Conservation (phyloP, 352 stramenopile genomes). For the Phytophthora sojae region DNA sequence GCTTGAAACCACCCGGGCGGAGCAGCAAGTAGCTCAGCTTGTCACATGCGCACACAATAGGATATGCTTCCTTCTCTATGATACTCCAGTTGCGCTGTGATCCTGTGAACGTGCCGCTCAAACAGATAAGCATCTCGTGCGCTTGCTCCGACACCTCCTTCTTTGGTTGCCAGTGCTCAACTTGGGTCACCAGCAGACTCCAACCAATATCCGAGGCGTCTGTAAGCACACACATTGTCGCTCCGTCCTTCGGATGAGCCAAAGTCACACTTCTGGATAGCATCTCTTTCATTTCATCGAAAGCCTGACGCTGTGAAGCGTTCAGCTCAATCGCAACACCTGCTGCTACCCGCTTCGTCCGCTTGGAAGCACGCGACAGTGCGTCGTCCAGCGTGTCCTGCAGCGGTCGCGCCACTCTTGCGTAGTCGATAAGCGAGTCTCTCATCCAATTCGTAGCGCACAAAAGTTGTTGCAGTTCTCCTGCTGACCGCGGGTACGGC, state of each 20-base stretch:
- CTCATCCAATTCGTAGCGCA: conserved; percentile 9
- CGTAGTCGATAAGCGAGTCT: conserved; percentile 1
- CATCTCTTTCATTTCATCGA: conserved; percentile 2
- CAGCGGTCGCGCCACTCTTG: not conserved
- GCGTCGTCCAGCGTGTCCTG: conserved; percentile 4
- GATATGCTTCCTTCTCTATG: conserved; percentile 9
- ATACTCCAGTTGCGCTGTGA: conserved; percentile 3
- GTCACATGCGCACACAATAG: conserved; percentile 2
- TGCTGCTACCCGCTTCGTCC: not conserved
- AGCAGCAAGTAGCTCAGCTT: conserved; percentile 12
- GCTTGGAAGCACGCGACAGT: not conserved
- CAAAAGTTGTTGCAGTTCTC: conserved; percentile 9
- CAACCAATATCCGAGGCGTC: conserved; percentile 2
- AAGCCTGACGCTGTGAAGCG: not conserved
- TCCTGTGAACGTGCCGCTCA: conserved; percentile 5
- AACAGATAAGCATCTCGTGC: conserved; percentile 1
- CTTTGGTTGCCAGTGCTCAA: not conserved
- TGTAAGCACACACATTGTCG: not conserved
- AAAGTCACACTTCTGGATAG: not conserved
- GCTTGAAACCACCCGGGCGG: not conserved
- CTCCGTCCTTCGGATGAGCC: not conserved
- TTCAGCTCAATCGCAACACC: conserved; percentile 1
- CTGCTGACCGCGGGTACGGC: conserved; percentile 1
- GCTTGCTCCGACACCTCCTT: not conserved
- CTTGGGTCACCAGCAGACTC: conserved; percentile 7